Evolutionary conservation across 305 asterid genomes (phyloP).

Genomic region (Fraxinus dipetala): DNA sequence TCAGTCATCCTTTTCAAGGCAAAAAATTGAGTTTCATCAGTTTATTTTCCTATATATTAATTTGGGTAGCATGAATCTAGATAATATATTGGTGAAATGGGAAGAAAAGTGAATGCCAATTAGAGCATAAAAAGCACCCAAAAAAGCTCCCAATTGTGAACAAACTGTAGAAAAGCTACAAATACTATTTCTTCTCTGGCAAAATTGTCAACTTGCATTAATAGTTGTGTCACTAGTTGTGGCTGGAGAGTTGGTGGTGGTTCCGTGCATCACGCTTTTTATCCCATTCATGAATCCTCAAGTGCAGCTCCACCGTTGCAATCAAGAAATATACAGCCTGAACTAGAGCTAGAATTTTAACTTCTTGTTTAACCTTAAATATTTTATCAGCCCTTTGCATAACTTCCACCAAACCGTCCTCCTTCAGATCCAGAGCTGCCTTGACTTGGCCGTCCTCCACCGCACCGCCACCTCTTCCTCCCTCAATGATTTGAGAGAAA

Average conservation of each 20-base stretch:
- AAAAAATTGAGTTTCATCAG: not conserved
- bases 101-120: not conserved
- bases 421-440: not conserved
- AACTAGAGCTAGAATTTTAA: not conserved
- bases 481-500: not conserved
- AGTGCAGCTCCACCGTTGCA: slow-evolving; percentile 68
- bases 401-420: not conserved
- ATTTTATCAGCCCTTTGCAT: not conserved
- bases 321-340: slow-evolving; percentile 46
- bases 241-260: not conserved
- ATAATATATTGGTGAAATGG: not conserved
- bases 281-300: slow-evolving; percentile 84
- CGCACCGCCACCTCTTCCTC: not conserved
- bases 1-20: not conserved
- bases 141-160: not conserved
- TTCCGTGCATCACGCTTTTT: slow-evolving; percentile 34
- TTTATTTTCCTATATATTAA: no score
- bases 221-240: not conserved
- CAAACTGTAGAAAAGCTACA: not conserved
- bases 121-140: not conserved
- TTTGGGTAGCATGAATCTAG: not conserved
- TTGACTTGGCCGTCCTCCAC: not conserved
- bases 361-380: not conserved
- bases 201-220: not conserved
- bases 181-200: not conserved